phyloP scores from a whole-genome alignment of 305 asterid genomes.

The Plantago coronopus region DNA sequence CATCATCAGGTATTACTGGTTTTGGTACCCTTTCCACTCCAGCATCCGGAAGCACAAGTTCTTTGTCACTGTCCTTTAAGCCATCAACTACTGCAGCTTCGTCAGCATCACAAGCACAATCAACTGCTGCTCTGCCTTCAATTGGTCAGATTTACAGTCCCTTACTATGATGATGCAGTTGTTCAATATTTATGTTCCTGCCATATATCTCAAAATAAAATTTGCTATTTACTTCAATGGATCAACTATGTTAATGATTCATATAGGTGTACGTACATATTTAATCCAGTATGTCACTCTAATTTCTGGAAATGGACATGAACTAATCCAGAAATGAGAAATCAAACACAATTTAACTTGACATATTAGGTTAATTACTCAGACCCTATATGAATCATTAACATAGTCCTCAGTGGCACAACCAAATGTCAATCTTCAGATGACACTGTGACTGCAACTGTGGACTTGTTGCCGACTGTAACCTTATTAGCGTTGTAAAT shows the following conservation, averaged over 20 bases:
- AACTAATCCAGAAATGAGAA: too few species aligned
- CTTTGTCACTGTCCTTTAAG: constrained; percentile 33
- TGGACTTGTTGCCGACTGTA: too few species aligned
- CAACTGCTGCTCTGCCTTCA: constrained; percentile 36
- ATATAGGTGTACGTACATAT: neutral
- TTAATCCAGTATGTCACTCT: too few species aligned
- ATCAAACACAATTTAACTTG: too few species aligned
- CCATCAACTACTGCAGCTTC: constrained; percentile 28
- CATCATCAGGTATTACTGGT: constrained; percentile 38
- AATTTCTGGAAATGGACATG: too few species aligned
- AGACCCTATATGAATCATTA: too few species aligned
- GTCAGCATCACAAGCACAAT: constrained; percentile 31
- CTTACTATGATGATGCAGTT: neutral
- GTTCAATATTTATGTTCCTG: neutral
- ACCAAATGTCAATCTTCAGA: too few species aligned
- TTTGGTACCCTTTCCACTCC: constrained; percentile 29
- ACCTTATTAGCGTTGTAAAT: too few species aligned
- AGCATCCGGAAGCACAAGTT: constrained; percentile 35
- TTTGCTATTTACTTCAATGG: neutral
- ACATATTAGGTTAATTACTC: too few species aligned
- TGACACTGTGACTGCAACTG: too few species aligned
- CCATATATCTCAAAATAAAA: too few species aligned
- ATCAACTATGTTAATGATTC: neutral
- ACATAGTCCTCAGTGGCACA: too few species aligned
- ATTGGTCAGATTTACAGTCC: constrained; percentile 29